Percentiles rank a stretch among this genome's conserved stretches.
These are phyloP conservation scores for Penicillium sp. DNA, from an alignment of 2,329 filamentous ascomycete genomes.

Conservation along the genomic window DNA sequence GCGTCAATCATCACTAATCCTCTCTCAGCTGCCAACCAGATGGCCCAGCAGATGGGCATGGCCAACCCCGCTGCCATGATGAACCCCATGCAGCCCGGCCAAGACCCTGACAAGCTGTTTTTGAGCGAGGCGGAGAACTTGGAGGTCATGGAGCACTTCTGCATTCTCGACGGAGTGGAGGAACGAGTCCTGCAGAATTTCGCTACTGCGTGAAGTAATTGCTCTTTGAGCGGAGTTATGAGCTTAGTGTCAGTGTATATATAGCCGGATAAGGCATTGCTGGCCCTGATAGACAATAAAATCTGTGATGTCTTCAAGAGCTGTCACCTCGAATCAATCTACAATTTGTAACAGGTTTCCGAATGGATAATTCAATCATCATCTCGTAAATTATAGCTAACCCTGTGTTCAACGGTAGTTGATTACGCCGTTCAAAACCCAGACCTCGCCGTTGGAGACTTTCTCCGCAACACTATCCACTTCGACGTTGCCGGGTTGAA, in stretches of 20 bases:
- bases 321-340: background rate
- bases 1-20: background rate
- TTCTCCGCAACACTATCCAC: constrained; percentile 71
- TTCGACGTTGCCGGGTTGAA: constrained; percentile 74
- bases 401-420: constrained; percentile 44
- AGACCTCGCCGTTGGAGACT: constrained; percentile 86
- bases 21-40: constrained; percentile 77
- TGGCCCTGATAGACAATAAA: constrained; percentile 11
- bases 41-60: constrained; percentile 77
- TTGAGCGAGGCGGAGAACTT: constrained; percentile 89
- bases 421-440: constrained; percentile 66
- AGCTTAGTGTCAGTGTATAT: constrained; percentile 10
- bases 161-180: constrained; percentile 84
- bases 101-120: constrained; percentile 95
- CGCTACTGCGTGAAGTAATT: constrained; percentile 24
- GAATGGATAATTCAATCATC: constrained; percentile 3
- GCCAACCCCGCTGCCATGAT: constrained; percentile 66
- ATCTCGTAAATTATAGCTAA: constrained; percentile 5
- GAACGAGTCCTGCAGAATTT: constrained; percentile 67
- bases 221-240: background rate
- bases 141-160: constrained; percentile 91
- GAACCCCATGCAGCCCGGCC: constrained; percentile 84
- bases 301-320: background rate
- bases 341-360: background rate
- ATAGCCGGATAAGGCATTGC: constrained; percentile 3